phyloP scores from a whole-genome alignment of 2,329 filamentous ascomycete species.

The Aspergillus pseudonomiae region DNA sequence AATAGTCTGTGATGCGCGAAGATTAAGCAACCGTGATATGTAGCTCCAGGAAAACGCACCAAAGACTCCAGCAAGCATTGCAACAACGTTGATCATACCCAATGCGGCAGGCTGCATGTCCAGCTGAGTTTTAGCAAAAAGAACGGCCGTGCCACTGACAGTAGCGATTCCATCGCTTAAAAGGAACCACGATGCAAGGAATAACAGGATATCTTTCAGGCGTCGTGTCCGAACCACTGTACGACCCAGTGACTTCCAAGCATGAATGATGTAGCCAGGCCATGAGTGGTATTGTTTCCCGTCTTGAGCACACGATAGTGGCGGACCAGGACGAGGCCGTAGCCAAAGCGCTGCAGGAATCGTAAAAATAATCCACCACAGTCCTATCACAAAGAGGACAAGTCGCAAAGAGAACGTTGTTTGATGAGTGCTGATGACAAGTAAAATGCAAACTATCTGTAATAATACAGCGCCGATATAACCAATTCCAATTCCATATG shows the following conservation, averaged over 20 bases:
- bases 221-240: constrained; percentile 75
- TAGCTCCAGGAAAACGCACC: constrained; percentile 90
- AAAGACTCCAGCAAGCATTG: constrained; percentile 78
- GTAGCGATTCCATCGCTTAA: constrained; percentile 93
- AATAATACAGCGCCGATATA: constrained; percentile 85
- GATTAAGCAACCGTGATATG: constrained; percentile 68
- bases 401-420: constrained; percentile 84
- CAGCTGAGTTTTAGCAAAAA: constrained; percentile 93
- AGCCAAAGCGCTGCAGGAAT: constrained; percentile 87
- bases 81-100: constrained; percentile 91
- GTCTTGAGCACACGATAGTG: constrained; percentile 56
- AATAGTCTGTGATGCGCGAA: constrained; percentile 84
- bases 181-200: constrained; percentile 90
- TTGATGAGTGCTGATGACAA: constrained; percentile 73
- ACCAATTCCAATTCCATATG: constrained; percentile 89
- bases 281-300: constrained; percentile 55
- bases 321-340: constrained; percentile 83
- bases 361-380: constrained; percentile 93
- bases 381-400: constrained; percentile 81
- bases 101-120: constrained; percentile 87
- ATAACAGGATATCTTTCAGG: constrained; percentile 79
- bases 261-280: constrained; percentile 74
- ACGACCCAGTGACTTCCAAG: constrained; percentile 83
- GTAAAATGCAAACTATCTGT: constrained; percentile 77
- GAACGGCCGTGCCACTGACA: constrained; percentile 87